Base-by-base conservation (phyloP, 257 asterid species). In the Capsicum baccatum region DNA sequence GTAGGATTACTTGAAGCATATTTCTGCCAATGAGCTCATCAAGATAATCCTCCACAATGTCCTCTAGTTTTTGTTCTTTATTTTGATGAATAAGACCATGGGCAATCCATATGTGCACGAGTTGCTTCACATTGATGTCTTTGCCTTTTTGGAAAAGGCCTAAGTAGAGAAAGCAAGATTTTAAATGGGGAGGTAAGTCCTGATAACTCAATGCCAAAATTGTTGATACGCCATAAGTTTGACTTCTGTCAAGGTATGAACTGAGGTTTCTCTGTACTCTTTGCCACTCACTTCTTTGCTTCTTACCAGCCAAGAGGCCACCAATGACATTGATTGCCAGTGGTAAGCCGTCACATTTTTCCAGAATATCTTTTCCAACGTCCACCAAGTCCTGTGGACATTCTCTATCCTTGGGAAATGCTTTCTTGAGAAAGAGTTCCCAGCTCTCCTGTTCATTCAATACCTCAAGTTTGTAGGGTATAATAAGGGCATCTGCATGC, bases 101-200 rank as follows among this genome's bases (percentile, higher is more conserved):
- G 4, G 91, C 91, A 54, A 76, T 42, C 91, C 90, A 89, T 19
- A 89, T 12, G 8, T 62, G 81, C 63, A 78, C 60, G 79, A 89
- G 68, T 84, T 79, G 84, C 48, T 52, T 56, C 14, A 85, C 89
- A 0, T 82, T 71, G 82, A 87, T 85, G 8, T 66, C 52, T 73
- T 19, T 73, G 80, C 17, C 80, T 73, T 73, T 11, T 19, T 19
- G 80, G 42, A 87, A 81, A 39, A 87, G 80, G 70, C 84, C 60
- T 0, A 87, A 21, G 50, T 83, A 87, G 59, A 85, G 26, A 82
- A 85, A 88, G 58, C 88, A 88, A 6, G 85, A 33, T 76, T 88
- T 88, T 15, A 85, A 54, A 13, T 80, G 21, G 4, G 87, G 58
- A 55, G 88, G 71, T 80, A 88, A 50, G n/a, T 81, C 83, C 5